Base-by-base conservation (phyloP, 176 grass and related monocot species). In the Carex pumila region DNA sequence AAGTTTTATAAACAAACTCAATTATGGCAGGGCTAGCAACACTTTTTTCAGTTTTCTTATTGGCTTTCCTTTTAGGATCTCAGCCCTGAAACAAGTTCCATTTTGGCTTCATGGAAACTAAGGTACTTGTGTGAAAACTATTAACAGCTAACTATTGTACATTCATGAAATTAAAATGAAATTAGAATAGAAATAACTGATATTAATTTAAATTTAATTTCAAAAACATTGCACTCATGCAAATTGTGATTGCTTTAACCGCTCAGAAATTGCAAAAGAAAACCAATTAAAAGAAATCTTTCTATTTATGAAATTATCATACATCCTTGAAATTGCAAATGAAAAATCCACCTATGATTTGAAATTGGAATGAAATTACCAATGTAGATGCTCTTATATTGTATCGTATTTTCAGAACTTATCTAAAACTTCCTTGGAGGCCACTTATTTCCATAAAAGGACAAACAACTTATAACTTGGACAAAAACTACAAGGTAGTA, bases 391-490 rank as follows among this genome's bases (percentile, higher is more conserved):
- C 43, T 45, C 9, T 69, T 57, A 47, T 79, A n/a, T 7, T 7
- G 17, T 61, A n/a, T 5, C 2, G 0, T 65, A 39, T 49, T 41
- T 79, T 49, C 78, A 98, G 95, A 59, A 93, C 95, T 59, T 87
- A 95, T 14, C 73, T 93, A 59, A 95, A 88, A 85, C 88, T 98
- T 83, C 95, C 95, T 75, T 98, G 95, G 95, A 93, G 86, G 29
- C 95, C 95, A 58, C 88, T 95, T 53, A 89, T 95, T 39, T 66
- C 43, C n/a, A 93, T 98, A 12, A 90, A 65, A 86, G 95, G 95
- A 83, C 86, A 84, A 81, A 98, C 92, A 7, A 98, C 88, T 0
- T 95, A 98, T 69, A 88, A 98, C 82, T 85, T 98, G 17, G 83
- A 92, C 13, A 55, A 89, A 77, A 83, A 91, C 75, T 93, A 88